phyloP scores from a whole-genome alignment of 345 rosid genomes.

The Eucalyptus urophylla region DNA sequence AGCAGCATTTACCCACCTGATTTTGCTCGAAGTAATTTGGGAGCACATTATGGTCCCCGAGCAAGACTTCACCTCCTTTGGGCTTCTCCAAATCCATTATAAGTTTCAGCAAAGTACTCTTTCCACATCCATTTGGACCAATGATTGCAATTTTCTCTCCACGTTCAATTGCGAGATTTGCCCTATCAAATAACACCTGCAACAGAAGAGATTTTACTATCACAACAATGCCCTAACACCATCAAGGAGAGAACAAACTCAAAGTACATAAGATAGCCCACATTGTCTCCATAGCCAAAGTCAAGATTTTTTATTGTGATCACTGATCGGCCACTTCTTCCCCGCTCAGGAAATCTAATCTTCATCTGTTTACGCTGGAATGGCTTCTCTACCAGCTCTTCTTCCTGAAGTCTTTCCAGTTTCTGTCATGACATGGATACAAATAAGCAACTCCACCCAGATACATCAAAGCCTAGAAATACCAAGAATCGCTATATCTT shows the following conservation, averaged over 20 bases:
- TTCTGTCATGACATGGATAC: slow-evolving; percentile 26
- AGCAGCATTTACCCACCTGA: slow-evolving; percentile 43
- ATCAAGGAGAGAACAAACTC: not conserved
- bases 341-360: slow-evolving; percentile 93
- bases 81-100: slow-evolving; percentile 82
- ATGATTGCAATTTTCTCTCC: slow-evolving; percentile 87
- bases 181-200: slow-evolving; percentile 63
- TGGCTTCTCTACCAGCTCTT: slow-evolving; percentile 83
- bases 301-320: slow-evolving; percentile 50
- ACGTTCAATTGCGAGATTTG: slow-evolving; percentile 62
- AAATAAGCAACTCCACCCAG: not conserved
- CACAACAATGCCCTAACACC: not conserved
- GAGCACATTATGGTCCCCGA: slow-evolving; percentile 86
- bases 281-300: slow-evolving; percentile 71
- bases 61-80: slow-evolving; percentile 50
- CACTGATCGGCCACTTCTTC: slow-evolving; percentile 81
- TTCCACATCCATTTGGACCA: slow-evolving; percentile 97
- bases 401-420: slow-evolving; percentile 79
- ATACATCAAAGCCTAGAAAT: not conserved
- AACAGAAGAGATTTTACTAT: not conserved
- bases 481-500: not conserved
- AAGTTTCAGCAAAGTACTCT: slow-evolving; percentile 78
- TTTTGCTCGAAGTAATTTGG: slow-evolving; percentile 99
- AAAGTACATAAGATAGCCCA: slow-evolving; percentile 5
- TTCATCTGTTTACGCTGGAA: slow-evolving; percentile 86